These are phyloP conservation scores for Prototheca wickerhamii DNA, from an alignment of 163 green algal genomes.

Conservation along the genomic window DNA sequence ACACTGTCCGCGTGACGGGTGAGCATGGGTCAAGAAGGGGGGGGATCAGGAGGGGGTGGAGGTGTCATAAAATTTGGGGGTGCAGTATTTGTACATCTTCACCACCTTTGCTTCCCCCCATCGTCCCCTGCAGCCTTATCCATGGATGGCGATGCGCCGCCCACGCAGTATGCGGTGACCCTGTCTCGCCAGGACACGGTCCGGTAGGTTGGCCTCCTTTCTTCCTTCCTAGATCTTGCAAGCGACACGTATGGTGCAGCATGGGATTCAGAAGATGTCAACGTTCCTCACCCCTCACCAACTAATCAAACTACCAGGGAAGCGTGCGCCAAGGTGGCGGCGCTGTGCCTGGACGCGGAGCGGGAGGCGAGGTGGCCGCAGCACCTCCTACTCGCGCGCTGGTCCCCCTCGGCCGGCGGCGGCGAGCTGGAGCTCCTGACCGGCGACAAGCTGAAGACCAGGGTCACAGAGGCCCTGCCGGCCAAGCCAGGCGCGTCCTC, in stretches of 20 bases:
- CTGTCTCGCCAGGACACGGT: conserved; percentile 31
- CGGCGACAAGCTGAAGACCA: background rate
- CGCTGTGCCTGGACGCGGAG: background rate
- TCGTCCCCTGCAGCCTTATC: conserved; percentile 20
- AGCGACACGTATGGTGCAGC: background rate
- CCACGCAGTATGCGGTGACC: conserved; percentile 36
- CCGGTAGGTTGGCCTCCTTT: conserved; percentile 2
- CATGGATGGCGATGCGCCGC: conserved; percentile 45
- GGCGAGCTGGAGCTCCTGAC: background rate
- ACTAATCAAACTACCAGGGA: no score
- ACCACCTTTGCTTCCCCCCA: background rate
- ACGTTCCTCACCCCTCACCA: background rate
- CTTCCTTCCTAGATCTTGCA: no score
- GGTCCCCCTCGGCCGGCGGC: no score
- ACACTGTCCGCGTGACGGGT: conserved; percentile 38
- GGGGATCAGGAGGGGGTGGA: background rate
- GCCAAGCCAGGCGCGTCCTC: background rate
- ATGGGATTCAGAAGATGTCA: background rate
- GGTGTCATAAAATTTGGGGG: background rate
- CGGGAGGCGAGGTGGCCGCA: no score
- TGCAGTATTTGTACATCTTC: no score
- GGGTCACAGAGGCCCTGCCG: background rate
- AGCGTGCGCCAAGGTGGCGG: no score
- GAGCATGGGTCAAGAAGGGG: background rate
- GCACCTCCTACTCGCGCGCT: background rate